Evolutionary conservation across 1,284 basidiomycete genomes (phyloP).

Genomic region (Moesziomyces globuligerus): DNA sequence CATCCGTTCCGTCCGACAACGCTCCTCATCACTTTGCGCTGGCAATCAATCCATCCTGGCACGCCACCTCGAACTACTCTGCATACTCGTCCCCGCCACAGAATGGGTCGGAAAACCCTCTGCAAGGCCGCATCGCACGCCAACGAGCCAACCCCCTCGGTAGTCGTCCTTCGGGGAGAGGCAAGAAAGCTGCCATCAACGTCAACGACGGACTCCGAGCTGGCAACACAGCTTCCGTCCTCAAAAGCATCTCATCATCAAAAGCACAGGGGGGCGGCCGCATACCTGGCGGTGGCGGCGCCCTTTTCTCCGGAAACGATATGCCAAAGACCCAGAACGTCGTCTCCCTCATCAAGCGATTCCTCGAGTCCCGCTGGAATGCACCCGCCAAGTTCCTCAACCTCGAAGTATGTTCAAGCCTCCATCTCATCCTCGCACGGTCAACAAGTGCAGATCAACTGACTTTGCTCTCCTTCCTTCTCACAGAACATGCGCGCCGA

Average conservation of each 20-base stretch:
- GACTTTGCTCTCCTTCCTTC: background rate
- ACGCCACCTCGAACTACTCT: no score
- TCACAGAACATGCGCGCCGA: slow-evolving; percentile 76
- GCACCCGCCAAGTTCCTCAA: slow-evolving; percentile 75
- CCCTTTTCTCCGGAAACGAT: slow-evolving; percentile 38
- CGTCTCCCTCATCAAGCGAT: slow-evolving; percentile 50
- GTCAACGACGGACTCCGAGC: slow-evolving; percentile 44
- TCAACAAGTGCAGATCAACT: background rate
- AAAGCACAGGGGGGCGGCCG: slow-evolving; percentile 45
- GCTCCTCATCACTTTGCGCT: background rate
- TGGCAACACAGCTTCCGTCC: slow-evolving; percentile 36
- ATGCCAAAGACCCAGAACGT: slow-evolving; percentile 50
- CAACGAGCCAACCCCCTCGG: slow-evolving; percentile 46
- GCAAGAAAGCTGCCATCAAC: slow-evolving; percentile 38
- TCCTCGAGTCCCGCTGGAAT: slow-evolving; percentile 58
- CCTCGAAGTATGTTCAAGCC: slow-evolving; percentile 69
- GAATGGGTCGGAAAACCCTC: slow-evolving; percentile 24
- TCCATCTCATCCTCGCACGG: background rate
- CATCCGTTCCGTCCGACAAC: background rate
- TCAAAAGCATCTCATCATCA: slow-evolving; percentile 44
- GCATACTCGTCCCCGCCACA: background rate
- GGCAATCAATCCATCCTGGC: no score
- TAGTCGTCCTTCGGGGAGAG: slow-evolving; percentile 31
- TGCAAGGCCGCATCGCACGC: slow-evolving; percentile 36
- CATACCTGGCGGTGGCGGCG: slow-evolving; percentile 45